Evolutionary conservation across 257 asterid genomes (phyloP).

Genomic region (Gentiana macrophylla): DNA sequence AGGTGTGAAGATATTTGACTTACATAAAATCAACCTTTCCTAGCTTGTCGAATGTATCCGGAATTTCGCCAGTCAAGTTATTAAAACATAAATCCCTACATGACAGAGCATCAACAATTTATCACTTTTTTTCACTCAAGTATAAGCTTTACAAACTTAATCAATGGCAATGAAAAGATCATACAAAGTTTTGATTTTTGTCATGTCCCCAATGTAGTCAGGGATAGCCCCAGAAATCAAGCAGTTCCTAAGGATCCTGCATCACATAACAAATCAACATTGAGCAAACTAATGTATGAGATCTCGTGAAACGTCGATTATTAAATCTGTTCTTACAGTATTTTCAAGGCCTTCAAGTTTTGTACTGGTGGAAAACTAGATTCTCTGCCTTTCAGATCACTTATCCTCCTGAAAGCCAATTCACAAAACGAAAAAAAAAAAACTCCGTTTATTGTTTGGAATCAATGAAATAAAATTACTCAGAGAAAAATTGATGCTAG

Average conservation of each 20-base stretch:
- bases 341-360: constrained; percentile 43
- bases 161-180: constrained; percentile 8
- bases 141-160: too few relatives aligned
- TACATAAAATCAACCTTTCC: constrained; percentile 62
- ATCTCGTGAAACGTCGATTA: neutral
- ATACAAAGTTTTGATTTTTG: constrained; percentile 60
- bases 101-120: constrained; percentile 4
- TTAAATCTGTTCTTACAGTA: constrained; percentile 42
- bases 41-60: constrained; percentile 34
- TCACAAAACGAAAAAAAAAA: neutral
- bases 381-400: constrained; percentile 55
- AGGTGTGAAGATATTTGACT: constrained; percentile 22
- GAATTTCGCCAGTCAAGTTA: constrained; percentile 62
- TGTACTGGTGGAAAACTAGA: constrained; percentile 59
- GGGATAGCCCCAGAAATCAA: constrained; percentile 59
- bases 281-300: neutral
- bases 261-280: neutral
- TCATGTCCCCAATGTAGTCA: constrained; percentile 47
- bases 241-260: constrained; percentile 59
- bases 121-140: neutral
- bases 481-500: neutral
- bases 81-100: constrained; percentile 86
- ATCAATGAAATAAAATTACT: neutral
- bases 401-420: constrained; percentile 67
- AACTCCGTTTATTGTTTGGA: too few relatives aligned